phyloP scores from a whole-genome alignment of 805 yeast species.

The Candida namnaoensis region DNA sequence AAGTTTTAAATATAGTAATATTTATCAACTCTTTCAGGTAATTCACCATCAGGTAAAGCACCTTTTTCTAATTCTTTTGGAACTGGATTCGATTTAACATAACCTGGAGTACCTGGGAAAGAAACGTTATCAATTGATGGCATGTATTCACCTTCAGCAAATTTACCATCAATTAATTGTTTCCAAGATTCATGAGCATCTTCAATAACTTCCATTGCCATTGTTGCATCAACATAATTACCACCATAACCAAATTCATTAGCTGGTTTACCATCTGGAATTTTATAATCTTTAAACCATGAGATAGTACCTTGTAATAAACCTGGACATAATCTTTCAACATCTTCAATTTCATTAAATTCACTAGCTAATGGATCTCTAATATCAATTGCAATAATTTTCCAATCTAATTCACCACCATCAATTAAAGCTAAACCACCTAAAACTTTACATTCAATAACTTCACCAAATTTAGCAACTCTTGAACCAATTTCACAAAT shows the following conservation, averaged over 20 bases:
- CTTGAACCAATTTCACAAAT: conserved; percentile 67
- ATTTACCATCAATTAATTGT: conserved; percentile 35
- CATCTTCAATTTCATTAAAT: conserved; percentile 59
- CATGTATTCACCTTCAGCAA: conserved; percentile 23
- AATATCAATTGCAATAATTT: conserved; percentile 62
- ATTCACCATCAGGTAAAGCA: conserved; percentile 18
- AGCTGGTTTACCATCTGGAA: conserved; percentile 73
- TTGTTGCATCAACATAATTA: conserved; percentile 45
- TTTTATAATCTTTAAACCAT: conserved; percentile 82
- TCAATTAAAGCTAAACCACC: conserved; percentile 77
- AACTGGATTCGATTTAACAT: conserved; percentile 20
- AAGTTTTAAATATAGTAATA: conserved; percentile 19
- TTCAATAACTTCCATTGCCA: conserved; percentile 50
- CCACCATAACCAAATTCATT: conserved; percentile 74
- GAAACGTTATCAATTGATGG: conserved; percentile 46
- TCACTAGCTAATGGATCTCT: conserved; percentile 56
- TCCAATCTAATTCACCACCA: conserved; percentile 98
- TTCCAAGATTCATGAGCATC: conserved; percentile 70
- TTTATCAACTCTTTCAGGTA: conserved; percentile 32
- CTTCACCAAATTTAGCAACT: conserved; percentile 52
- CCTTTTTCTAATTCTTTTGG: conserved; percentile 13
- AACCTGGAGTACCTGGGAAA: conserved; percentile 38
- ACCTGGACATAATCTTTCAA: conserved; percentile 61
- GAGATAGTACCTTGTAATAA: conserved; percentile 55
- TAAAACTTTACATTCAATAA: conserved; percentile 57